Base-by-base conservation (phyloP, 257 asterid species). In the Solanum chaucha region DNA sequence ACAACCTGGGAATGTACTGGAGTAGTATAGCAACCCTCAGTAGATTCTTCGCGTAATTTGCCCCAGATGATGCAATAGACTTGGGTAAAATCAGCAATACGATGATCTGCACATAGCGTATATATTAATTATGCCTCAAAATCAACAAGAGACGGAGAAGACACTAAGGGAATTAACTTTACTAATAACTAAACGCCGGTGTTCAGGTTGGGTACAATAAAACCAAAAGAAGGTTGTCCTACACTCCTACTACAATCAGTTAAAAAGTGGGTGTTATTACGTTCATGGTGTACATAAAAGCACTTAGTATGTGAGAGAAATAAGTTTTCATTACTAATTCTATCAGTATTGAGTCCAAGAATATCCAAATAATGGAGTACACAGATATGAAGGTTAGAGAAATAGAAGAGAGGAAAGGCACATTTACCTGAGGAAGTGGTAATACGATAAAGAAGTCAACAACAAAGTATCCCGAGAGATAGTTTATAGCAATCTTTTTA, bases 401-500 rank as follows among this genome's bases (percentile, higher is more conserved):
- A 81, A 55, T 44, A 86, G 36, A 65, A 48, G 67, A 83, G 9
- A 81, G 26, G 68, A 30, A 80, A 10, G 44, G 68, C 68, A 17
- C 19, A 48, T 88, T 90, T 48, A 94, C 99, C 91, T 96, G 98
- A 26, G 99, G 99, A 86, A 96, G 97, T 70, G 99, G 99, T 46
- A 96, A 90, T 30, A 93, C 93, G 28, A 90, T 89, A 70, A 95
- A 90, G n/a, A 95, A 72, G 87, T 96, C 99, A 40, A 94, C n/a
- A 28, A 83, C 30, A 88, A 96, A 95, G 91, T 88, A 91, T 86
- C 95, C 93, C 48, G 48, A 55, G 22, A 95, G 91, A 92, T 96
- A 96, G 85, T 96, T 88, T 86, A 87, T 82, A 20, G 98, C 99
- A 85, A 96, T 96, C 88, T 77, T 93, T 88, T 87, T 95, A 75